Percentiles rank a stretch among this genome's conserved stretches.
Evolutionary conservation across 257 asterid genomes (phyloP).

Genomic region (Ocimum tenuiflorum): DNA sequence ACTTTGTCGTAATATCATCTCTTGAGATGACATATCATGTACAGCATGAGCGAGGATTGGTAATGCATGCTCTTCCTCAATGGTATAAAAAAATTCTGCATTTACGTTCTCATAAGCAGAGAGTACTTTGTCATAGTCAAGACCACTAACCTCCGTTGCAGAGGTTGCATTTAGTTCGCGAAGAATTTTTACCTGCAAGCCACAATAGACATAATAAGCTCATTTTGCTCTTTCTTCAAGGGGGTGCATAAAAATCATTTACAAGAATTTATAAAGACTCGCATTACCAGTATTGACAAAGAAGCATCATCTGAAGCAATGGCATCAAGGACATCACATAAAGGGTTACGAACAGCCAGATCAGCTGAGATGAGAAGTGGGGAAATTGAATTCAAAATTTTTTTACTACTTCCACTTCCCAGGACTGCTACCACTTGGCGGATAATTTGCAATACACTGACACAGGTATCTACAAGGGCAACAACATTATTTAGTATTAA

Average conservation of each 20-base stretch:
- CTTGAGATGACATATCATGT: slow-evolving; percentile 78
- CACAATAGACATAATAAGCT: slow-evolving; percentile 13
- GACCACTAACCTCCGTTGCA: slow-evolving; percentile 55
- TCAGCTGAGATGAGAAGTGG: slow-evolving; percentile 65
- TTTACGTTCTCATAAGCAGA: slow-evolving; percentile 63
- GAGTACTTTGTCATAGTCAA: slow-evolving; percentile 72
- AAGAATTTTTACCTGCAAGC: slow-evolving; percentile 64
- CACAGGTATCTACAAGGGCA: slow-evolving; percentile 48
- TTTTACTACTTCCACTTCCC: slow-evolving; percentile 46
- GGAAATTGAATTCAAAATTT: slow-evolving; percentile 49
- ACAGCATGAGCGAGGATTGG: slow-evolving; percentile 68
- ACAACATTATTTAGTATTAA: slow-evolving; percentile 5
- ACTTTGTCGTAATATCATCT: slow-evolving; percentile 75
- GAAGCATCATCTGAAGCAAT: slow-evolving; percentile 62
- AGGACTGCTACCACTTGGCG: slow-evolving; percentile 40
- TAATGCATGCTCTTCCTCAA: slow-evolving; percentile 58
- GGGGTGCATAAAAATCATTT: background rate
- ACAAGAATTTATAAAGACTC: background rate
- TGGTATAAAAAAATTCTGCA: slow-evolving; percentile 43
- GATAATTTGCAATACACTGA: slow-evolving; percentile 47
- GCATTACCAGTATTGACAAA: slow-evolving; percentile 49
- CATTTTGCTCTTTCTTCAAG: background rate
- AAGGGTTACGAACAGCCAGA: slow-evolving; percentile 45
- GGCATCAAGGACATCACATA: slow-evolving; percentile 79
- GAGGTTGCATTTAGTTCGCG: slow-evolving; percentile 70